Evolutionary conservation across 2,329 filamentous ascomycete genomes (phyloP), one percentile per base, ranked within the genome.

Genomic region (Exophiala mesophila): DNA sequence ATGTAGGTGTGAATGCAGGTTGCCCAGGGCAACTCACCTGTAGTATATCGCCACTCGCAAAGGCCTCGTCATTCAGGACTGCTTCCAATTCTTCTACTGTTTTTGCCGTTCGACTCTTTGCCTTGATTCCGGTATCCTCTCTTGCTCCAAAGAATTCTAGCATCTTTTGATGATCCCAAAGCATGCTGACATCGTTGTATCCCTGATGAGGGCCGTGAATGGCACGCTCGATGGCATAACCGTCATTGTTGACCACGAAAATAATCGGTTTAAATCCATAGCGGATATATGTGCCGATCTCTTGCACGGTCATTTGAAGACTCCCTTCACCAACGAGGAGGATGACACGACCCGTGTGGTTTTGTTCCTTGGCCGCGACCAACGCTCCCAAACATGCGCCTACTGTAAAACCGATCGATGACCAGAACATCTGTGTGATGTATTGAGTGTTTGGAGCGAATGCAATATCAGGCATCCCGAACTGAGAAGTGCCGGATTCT

Each of bases 51-150:
- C 44, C 44, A 38, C 44, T 47, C 3, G 26, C 47, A 26, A 50
- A 50, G 16, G 44, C 41, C 9, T 45, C 35, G 24, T 50, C 47
- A 8, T 39, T 47, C 44, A 50, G 23, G 15, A 45, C 41, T 3
- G 33, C 44, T 33, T 52, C 49, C 8, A 49, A 24, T 23, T 50
- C 47, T 16, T 47, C 47, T 7, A 50, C 44, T 10, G 47, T 49
- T 45, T 46, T 52, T 6, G 34, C 30, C 2, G 43, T 40, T 39
- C 31, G 45, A 23, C 45, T 52, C 35, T 33, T 42, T 5, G 45
- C 51, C 45, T 60, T 65, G 2, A 64, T 70, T 34, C 65, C 66
- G 0, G 63, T 59, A 13, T 64, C 63, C 18, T 43, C 30, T 21
- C 41, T 37, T 15, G 48, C 48, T 5, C 48, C 48, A 33, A 58